Conservation (phyloP, 2,329 filamentous ascomycete genomes). For the Fusarium tricinctum region DNA sequence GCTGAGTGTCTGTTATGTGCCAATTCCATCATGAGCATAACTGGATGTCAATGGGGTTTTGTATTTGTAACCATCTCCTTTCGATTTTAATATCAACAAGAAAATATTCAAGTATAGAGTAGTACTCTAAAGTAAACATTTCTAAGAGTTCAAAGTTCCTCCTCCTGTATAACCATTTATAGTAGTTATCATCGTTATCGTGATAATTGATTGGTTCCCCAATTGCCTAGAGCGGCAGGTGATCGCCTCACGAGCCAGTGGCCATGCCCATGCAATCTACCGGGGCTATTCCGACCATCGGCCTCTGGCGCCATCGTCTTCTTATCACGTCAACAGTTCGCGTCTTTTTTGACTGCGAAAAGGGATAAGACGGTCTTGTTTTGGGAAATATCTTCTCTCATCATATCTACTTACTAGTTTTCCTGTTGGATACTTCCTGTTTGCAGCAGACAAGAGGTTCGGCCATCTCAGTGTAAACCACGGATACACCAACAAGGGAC, state of each 20-base stretch:
- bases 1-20: background rate
- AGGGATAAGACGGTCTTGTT: background rate
- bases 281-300: slow-evolving; percentile 41
- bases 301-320: slow-evolving; percentile 1
- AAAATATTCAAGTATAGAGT: background rate
- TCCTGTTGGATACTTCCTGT: too few relatives aligned
- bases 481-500: background rate
- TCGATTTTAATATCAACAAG: background rate
- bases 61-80: too few relatives aligned
- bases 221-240: slow-evolving; percentile 41
- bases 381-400: background rate
- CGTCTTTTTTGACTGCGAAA: too few relatives aligned
- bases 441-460: background rate
- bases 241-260: slow-evolving; percentile 46
- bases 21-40: too few relatives aligned
- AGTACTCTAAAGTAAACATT: background rate
- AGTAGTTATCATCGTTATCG: background rate
- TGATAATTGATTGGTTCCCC: slow-evolving; percentile 40
- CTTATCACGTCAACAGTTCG: slow-evolving; percentile 41
- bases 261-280: slow-evolving; percentile 45
- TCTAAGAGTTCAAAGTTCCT: background rate
- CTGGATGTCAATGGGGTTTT: too few relatives aligned
- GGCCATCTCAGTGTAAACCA: background rate
- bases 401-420: background rate
- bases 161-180: background rate